Conservation (phyloP, 306 rosid genomes). For the Cicer pinnatifidum region DNA sequence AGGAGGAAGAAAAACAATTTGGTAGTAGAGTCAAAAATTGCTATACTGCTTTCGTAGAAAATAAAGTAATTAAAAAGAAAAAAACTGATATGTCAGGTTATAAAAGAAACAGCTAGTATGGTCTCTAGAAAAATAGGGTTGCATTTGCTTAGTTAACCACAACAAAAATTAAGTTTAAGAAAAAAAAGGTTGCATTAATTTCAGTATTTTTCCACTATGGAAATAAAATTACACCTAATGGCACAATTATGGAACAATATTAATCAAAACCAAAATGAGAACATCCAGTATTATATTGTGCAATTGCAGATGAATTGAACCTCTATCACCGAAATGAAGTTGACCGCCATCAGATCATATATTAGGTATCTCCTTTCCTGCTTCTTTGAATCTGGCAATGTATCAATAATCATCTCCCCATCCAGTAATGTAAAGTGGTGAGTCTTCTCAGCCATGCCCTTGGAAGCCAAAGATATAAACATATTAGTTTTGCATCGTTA, state of each 20-base stretch:
- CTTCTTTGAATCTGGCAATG: conserved; percentile 78
- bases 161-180: conserved; percentile 4
- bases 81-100: not conserved
- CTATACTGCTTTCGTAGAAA: not conserved
- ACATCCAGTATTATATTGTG: conserved; percentile 18
- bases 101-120: conserved; percentile 7
- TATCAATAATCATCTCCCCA: conserved; percentile 97
- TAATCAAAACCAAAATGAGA: conserved; percentile 22
- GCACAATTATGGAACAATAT: conserved; percentile 9
- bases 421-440: conserved; percentile 90
- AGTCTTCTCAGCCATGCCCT: conserved; percentile 72
- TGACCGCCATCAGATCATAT: conserved; percentile 86
- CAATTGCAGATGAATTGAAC: conserved; percentile 48
- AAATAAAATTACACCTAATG: conserved; percentile 14
- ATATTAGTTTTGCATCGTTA: conserved; percentile 48
- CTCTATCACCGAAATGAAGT: conserved; percentile 71
- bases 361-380: conserved; percentile 97
- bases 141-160: conserved; percentile 14
- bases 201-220: conserved; percentile 29
- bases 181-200: not conserved
- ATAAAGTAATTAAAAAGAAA: conserved; percentile 7
- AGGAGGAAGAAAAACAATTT: no score
- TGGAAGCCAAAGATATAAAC: conserved; percentile 43
- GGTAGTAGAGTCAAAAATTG: no score
- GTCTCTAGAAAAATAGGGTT: conserved; percentile 1